Conservation (phyloP, 768 basidiomycete genomes). For the Lactarius vividus region DNA sequence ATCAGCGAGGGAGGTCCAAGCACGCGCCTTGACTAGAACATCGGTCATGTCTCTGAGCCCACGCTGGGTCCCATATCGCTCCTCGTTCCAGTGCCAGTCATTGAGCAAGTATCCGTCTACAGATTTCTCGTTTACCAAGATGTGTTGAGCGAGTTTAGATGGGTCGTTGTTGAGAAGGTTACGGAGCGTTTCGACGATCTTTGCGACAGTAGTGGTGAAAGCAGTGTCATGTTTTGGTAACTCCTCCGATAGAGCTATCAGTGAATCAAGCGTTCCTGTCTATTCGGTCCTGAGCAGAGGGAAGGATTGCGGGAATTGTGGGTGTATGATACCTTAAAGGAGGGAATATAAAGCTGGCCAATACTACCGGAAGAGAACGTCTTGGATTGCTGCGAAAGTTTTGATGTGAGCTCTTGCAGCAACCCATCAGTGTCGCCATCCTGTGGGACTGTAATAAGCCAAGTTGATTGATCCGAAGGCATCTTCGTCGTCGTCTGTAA, state of each 20-base stretch:
- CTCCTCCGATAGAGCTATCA: slow-evolving; percentile 87
- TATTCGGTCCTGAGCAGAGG: slow-evolving; percentile 32
- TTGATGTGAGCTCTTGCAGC: slow-evolving; percentile 59
- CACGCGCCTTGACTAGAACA: slow-evolving; percentile 71
- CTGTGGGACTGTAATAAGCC: slow-evolving; percentile 84
- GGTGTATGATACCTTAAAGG: slow-evolving; percentile 75
- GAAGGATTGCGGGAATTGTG: neutral
- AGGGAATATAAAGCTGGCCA: slow-evolving; percentile 70
- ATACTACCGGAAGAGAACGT: slow-evolving; percentile 45
- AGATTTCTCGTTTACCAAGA: slow-evolving; percentile 73
- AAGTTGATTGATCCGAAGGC: slow-evolving; percentile 96
- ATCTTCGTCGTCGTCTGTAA: slow-evolving; percentile 47
- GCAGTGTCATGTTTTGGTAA: slow-evolving; percentile 87
- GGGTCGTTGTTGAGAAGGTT: slow-evolving; percentile 88
- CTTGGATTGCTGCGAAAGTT: slow-evolving; percentile 59
- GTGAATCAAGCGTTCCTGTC: slow-evolving; percentile 92
- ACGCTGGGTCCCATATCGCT: slow-evolving; percentile 82
- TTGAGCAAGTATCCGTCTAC: slow-evolving; percentile 78
- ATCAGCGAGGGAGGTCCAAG: slow-evolving; percentile 2
- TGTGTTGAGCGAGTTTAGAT: slow-evolving; percentile 67
- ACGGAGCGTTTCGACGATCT: slow-evolving; percentile 90
- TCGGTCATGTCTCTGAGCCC: slow-evolving; percentile 85
- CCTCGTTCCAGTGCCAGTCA: slow-evolving; percentile 91
- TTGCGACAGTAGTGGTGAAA: slow-evolving; percentile 87
- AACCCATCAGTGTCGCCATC: slow-evolving; percentile 83